These are phyloP conservation scores for Venturia asperata DNA, from an alignment of 2,329 filamentous ascomycete species.

Conservation along the genomic window DNA sequence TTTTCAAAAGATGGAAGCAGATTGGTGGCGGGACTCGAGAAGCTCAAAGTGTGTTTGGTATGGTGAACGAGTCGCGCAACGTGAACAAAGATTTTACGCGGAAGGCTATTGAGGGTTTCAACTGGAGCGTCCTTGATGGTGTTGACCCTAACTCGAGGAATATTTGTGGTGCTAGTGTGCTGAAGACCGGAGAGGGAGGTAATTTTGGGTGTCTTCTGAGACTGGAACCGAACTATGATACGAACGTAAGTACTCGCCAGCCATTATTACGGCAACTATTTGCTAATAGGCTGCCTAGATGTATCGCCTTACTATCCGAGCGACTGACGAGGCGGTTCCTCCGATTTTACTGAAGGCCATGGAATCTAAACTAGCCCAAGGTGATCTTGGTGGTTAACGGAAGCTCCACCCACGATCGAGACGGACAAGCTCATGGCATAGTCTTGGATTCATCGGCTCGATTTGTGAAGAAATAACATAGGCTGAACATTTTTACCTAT, in stretches of 20 bases:
- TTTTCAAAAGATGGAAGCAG: constrained; percentile 99
- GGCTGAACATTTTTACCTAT: too few species aligned
- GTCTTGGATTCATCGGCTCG: not conserved
- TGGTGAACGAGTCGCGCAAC: constrained; percentile 57
- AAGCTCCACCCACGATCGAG: not conserved
- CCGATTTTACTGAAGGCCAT: constrained; percentile 73
- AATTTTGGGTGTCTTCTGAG: constrained; percentile 93
- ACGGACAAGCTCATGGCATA: not conserved
- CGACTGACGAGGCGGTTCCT: constrained; percentile 86
- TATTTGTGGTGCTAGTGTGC: constrained; percentile 81
- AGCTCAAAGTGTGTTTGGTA: constrained; percentile 75
- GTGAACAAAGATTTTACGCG: constrained; percentile 56
- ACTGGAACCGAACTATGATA: constrained; percentile 88
- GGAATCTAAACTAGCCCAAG: constrained; percentile 69
- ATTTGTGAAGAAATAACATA: too few species aligned
- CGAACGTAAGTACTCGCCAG: constrained; percentile 58
- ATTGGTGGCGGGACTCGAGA: constrained; percentile 85
- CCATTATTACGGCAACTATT: not conserved
- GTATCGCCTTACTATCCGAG: constrained; percentile 88
- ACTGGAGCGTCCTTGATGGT: constrained; percentile 76
- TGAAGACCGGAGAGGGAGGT: constrained; percentile 73
- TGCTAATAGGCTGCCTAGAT: constrained; percentile 53
- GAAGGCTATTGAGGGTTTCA: constrained; percentile 71
- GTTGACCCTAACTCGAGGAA: constrained; percentile 94
- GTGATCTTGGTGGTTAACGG: constrained; percentile 27